A percentile compares a stretch with the other conserved stretches of the same genome.
Evolutionary conservation across 2,329 filamentous ascomycete species (phyloP).

Genomic region (Sporothrix euskadiensis): DNA sequence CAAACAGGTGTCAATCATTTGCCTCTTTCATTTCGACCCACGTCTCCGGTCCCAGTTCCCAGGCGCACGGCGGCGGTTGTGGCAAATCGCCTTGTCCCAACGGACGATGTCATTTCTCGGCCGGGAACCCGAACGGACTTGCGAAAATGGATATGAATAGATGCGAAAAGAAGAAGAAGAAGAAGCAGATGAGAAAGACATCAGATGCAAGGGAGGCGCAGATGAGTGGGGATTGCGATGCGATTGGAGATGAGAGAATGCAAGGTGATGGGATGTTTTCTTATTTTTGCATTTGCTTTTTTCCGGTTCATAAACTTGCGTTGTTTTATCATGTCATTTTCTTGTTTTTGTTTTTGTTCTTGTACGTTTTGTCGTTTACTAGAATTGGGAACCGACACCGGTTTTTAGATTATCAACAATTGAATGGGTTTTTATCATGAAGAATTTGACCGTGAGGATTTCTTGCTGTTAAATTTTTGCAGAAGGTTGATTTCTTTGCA

Average conservation of each 20-base stretch:
- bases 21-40: not conserved
- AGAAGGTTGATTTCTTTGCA: no score
- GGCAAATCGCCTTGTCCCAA: not conserved
- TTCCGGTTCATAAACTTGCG: not conserved
- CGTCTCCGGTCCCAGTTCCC: not conserved
- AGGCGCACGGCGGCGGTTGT: not conserved
- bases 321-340: not conserved
- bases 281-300: not conserved
- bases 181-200: not conserved
- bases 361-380: not conserved
- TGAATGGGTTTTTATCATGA: not conserved
- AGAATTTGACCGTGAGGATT: not conserved
- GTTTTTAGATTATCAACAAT: not conserved
- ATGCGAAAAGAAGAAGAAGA: not conserved
- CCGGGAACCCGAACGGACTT: not conserved
- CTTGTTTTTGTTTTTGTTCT: not conserved
- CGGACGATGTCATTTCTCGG: not conserved
- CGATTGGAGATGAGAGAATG: slow-evolving; percentile 2
- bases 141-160: not conserved
- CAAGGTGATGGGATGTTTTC: not conserved
- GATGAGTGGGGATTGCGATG: not conserved
- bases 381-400: not conserved
- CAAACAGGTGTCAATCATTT: not conserved
- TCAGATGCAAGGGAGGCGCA: not conserved
- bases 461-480: no score